Evolutionary conservation across 441 rosid genomes (phyloP), one percentile per base, ranked within the genome.

Genomic region (Iberis amara): DNA sequence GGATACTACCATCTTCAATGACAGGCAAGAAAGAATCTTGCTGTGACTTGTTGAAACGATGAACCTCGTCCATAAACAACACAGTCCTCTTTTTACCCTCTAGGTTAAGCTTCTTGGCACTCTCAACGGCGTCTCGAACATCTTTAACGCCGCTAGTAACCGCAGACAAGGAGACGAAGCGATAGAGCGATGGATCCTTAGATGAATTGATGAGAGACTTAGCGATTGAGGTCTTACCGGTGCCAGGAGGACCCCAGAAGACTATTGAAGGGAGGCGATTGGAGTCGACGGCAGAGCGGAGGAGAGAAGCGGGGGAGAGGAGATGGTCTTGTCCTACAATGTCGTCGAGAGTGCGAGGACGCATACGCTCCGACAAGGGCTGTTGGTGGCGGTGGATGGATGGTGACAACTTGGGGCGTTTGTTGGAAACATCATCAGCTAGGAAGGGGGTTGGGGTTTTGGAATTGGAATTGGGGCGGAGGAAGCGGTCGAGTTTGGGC

Each of bases 1-100:
- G 78, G 38, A 85, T 81, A 52, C 78, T 85, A 11, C 96, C 91
- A 50, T 88, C 96, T 71, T 85, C 96, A 56, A 83, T 83, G 12
- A 88, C 78, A 4, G 91, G 89, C 76, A 88, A 69, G 75, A 88
- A 83, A n/a, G 89, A 78, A 27, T 88, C 96, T 54, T 85, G 96
- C 46, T 85, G 94, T 0, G 91, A 78, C 72, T 88, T 83, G 68
- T 79, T 88, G 59, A 88, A 85, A 47, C 96, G 47, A 63, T 82
- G 92, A 56, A 88, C 91, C 58, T 88, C 96, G 38, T 88, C 96
- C 44, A 85, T 73, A 64, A 85, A 88, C 71, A 88, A 62, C 5
- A 81, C 79, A 26, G 91, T 88, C 53, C 69, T 72, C 44, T 75
- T 85, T 1, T 59, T 66, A 40, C 63, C 64, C 53, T 72, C 74